Evolutionary conservation across 306 rosid species (phyloP).

Genomic region (Aeschynomene evenia): DNA sequence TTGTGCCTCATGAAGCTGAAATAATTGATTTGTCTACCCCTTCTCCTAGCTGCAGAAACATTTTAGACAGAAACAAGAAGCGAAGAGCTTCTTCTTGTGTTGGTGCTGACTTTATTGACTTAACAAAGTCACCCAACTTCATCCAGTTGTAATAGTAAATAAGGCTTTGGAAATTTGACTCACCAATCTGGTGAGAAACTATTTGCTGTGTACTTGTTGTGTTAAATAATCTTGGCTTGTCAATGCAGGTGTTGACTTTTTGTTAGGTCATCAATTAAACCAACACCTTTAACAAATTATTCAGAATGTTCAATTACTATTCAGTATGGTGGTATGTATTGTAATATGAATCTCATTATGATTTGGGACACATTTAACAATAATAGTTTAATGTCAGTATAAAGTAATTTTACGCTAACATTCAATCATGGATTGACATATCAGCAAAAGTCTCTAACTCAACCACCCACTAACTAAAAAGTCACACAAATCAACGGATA

Average conservation of each 20-base stretch:
- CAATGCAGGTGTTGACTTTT: not conserved
- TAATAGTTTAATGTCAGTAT: too few species aligned
- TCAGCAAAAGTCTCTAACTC: too few species aligned
- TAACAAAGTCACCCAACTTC: slow-evolving; percentile 72
- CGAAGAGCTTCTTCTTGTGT: slow-evolving; percentile 49
- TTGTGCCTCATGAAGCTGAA: slow-evolving; percentile 50
- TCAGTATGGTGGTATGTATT: too few species aligned
- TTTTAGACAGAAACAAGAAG: slow-evolving; percentile 46
- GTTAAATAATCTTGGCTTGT: slow-evolving; percentile 21
- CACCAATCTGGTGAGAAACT: slow-evolving; percentile 16
- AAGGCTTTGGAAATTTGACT: slow-evolving; percentile 25
- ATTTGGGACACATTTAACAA: too few species aligned
- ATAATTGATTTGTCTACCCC: slow-evolving; percentile 80
- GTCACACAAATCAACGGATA: too few species aligned
- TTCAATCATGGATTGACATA: too few species aligned
- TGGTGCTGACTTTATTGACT: slow-evolving; percentile 57
- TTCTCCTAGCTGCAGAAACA: slow-evolving; percentile 58
- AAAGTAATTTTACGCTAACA: too few species aligned
- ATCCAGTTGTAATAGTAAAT: slow-evolving; percentile 52
- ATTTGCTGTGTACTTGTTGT: slow-evolving; percentile 7
- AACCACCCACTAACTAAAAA: too few species aligned
- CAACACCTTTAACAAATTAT: too few species aligned
- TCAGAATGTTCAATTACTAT: too few species aligned
- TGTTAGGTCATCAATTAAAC: too few species aligned
- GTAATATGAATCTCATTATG: too few species aligned